Conservation (phyloP, 2,329 filamentous ascomycete genomes). For the Albophoma yamanashiensis region DNA sequence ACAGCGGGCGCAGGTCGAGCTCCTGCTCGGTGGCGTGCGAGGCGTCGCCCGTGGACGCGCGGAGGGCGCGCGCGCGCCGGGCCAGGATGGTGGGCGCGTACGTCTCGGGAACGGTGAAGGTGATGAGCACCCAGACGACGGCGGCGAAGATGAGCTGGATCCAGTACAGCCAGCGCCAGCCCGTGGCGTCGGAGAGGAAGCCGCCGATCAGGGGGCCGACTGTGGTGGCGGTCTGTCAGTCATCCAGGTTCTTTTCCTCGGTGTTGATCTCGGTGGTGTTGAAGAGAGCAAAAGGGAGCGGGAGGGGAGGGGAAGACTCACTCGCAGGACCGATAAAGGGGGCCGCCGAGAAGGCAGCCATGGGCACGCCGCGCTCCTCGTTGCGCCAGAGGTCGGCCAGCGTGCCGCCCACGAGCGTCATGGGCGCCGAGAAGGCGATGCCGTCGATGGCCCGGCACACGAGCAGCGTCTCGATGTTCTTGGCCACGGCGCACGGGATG, state of each 20-base stretch:
- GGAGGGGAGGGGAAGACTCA: slow-evolving; percentile 14
- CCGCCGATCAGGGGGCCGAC: slow-evolving; percentile 68
- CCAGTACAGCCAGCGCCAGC: slow-evolving; percentile 84
- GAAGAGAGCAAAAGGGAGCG: too few relatives aligned
- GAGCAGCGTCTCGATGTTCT: slow-evolving; percentile 67
- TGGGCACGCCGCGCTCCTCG: slow-evolving; percentile 75
- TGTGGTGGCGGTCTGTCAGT: slow-evolving; percentile 12
- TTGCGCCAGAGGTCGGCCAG: slow-evolving; percentile 76
- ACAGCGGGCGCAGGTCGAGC: slow-evolving; percentile 59
- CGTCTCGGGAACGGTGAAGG: slow-evolving; percentile 84
- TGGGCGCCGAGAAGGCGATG: slow-evolving; percentile 75
- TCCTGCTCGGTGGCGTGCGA: slow-evolving; percentile 72
- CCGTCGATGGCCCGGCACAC: slow-evolving; percentile 70
- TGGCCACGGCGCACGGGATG: slow-evolving; percentile 66
- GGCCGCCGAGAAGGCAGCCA: slow-evolving; percentile 76
- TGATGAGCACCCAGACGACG: slow-evolving; percentile 62
- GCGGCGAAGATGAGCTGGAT: slow-evolving; percentile 69
- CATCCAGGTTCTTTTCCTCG: too few relatives aligned
- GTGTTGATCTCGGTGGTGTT: too few relatives aligned
- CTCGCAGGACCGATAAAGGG: slow-evolving; percentile 73
- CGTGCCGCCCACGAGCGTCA: slow-evolving; percentile 77
- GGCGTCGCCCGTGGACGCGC: slow-evolving; percentile 54
- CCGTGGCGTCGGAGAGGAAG: slow-evolving; percentile 56
- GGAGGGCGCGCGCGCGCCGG: slow-evolving; percentile 58
- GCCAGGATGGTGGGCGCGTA: slow-evolving; percentile 73